Base-by-base conservation (phyloP, 2,329 filamentous ascomycete species). In the Tolypocladium guangdongense region DNA sequence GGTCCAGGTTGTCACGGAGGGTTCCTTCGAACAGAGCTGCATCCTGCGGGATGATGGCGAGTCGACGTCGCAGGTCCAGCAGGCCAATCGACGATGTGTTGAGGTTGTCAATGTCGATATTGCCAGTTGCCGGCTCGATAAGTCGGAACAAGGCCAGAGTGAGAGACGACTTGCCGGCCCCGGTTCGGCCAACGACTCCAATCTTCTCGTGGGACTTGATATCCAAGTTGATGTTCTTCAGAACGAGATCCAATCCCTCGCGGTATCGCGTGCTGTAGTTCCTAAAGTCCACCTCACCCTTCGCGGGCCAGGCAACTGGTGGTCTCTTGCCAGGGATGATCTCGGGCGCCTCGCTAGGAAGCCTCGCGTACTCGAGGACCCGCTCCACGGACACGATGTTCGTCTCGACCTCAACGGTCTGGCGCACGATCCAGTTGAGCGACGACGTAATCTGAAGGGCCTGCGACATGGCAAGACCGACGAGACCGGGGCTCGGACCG, bases 341-440 rank as follows among this genome's bases (percentile, higher is more conserved):
- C 68, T 99, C 93, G 8, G 91, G 90, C 50, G 93, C 92, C 74
- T 99, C 93, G 68, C 87, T 93, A 30, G 92, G 91, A 58, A 99
- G 79, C 50, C 82, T 80, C 54, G 92, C 89, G 72, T 99, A 99
- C 71, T 99, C 95, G 50, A 99, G 83, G 49, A 99, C 91, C 65
- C 93, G 87, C 78, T 99, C 93, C 38, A 99, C 93, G 11, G 92
- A 96, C 47, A 99, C 92, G 64, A 99, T 99, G 71, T 99, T 99
- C n/a, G 92, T 97, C 77, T 99, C 95, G n/a, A 99, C 93, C 71
- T 99, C 95, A 36, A 99, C 93, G 0, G 91, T 96, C 72, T 99
- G 93, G 55, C 95, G 84, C 51, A 99, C 93, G 64, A 99, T 96
- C 93, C 93, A 99, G 75, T 97, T 99, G 64, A 99, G 80, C 37